Base-by-base conservation (phyloP, 164 flowering plant genomes). In the Piper betle region DNA sequence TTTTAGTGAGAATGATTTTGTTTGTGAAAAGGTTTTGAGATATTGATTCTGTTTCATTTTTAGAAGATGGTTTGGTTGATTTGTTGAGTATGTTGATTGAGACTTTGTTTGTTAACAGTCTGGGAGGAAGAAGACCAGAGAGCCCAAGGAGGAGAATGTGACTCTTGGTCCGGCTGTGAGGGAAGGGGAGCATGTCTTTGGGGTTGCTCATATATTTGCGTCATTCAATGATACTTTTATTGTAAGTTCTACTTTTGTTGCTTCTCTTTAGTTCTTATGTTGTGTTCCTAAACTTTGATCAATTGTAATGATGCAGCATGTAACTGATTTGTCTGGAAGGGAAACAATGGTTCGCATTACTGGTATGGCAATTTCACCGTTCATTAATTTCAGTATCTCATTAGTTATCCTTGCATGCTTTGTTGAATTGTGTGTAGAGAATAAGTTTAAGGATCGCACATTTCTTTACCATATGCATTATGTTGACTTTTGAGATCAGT, bases 161-260 rank as follows among this genome's bases (percentile, higher is more conserved):
- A 83, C 86, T 4, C 85, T 90, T 55, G 91, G 92, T 12, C 97
- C 97, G 4, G 62, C 81, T 62, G 81, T 80, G 0, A 68, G 85
- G 52, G 92, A 85, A 6, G 97, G 92, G n/a, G 97, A 17, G 52
- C 15, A 40, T 41, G 25, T 55, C 37, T 54, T 50, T 61, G 52
- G 55, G 55, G 33, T 25, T 25, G 33, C 33, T 25, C 33, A 25
- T 25, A 25, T 25, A 25, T 25, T 25, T 25, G 33, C 55, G n/a
- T 90, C 95, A 0, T 90, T 90, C 52, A 90, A 90, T 62, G 97
- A 90, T 62, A 90, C 95, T 3, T 90, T 90, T 64, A 87, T 90
- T 61, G 97, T 90, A 62, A 75, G 90, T 80, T 17, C 41, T 38
- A 25, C 33, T 25, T 25, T 25, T 25, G 33, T 25, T 25, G 33